Evolutionary conservation across 75 land plant genomes (phyloP), one percentile per base, ranked within the genome.

Genomic region (Picea sitchensis): DNA sequence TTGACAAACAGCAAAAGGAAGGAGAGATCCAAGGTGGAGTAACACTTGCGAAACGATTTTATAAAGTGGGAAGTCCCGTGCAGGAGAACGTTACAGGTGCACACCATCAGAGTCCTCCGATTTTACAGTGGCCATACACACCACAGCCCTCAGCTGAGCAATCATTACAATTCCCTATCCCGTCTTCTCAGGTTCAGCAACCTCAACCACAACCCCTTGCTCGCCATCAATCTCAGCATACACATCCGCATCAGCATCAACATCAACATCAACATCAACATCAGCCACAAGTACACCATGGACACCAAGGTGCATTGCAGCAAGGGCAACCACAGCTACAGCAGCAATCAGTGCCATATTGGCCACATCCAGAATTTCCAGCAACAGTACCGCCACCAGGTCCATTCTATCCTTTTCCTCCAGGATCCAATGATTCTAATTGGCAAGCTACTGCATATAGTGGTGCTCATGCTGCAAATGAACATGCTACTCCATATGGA

Each of bases 1-100:
- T 13, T 13, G 6, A 69, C 54, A 14, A 75, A 57, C 76, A 54
- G 76, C 59, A 57, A 54, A 75, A 57, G 9, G 76, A 75, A 57
- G 76, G 76, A 75, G 76, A 75, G 26, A 54, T 54, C 58, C 76
- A 73, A 75, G 59, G 59, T 54, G 76, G 58, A 75, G 76, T 75
- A 57, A 57, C 76, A 11, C 26, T 75, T 54, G 59, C 58, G 2
- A 75, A 57, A 75, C 26, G 59, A 51, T 75, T 75, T 57, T 57
- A 75, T 14, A 75, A 51, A 57, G 59, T 75, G 59, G 76, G 54
- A 57, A 75, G 76, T 57, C 76, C 76, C 30, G 54, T 57, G 59
- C 76, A 75, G 26, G 76, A 75, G 76, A 75, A 75, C 57, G 76
- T 58, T 75, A 30, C 76, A 57, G 36, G 31, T 23, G 58, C 54